These are phyloP conservation scores for Huntiella moniliformis DNA, from an alignment of 2,329 filamentous ascomycete genomes.

Conservation along the genomic window DNA sequence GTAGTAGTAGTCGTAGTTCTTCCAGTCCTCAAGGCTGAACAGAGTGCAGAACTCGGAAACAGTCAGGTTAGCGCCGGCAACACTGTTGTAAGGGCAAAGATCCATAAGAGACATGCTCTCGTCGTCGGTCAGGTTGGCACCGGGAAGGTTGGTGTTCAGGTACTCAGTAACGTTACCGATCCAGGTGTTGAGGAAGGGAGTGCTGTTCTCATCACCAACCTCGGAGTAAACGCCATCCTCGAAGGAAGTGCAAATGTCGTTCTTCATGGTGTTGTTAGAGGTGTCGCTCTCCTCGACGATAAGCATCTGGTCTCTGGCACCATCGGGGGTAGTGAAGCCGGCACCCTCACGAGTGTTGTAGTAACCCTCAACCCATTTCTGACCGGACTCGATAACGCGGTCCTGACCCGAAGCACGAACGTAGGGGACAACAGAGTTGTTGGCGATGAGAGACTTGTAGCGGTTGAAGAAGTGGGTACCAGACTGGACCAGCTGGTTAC, in stretches of 20 bases:
- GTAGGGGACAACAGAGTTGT: constrained; percentile 37
- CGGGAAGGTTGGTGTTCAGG: constrained; percentile 49
- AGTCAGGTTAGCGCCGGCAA: constrained; percentile 35
- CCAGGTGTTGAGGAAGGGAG: constrained; percentile 43
- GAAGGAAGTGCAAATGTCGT: constrained; percentile 52
- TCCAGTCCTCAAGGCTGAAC: constrained; percentile 58
- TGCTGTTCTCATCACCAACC: constrained; percentile 31
- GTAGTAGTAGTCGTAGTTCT: constrained; percentile 62
- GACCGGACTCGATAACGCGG: constrained; percentile 55
- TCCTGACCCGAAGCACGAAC: constrained; percentile 50
- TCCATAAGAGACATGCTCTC: constrained; percentile 68
- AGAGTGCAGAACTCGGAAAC: constrained; percentile 57
- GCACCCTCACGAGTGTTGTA: constrained; percentile 28
- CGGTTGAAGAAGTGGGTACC: constrained; percentile 58
- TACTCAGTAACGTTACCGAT: constrained; percentile 47
- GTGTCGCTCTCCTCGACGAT: constrained; percentile 47
- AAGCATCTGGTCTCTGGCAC: constrained; percentile 37
- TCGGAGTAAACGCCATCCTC: constrained; percentile 36
- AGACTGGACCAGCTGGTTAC: constrained; percentile 52
- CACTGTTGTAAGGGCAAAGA: constrained; percentile 67
- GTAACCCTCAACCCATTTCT: constrained; percentile 60
- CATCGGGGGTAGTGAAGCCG: constrained; percentile 18
- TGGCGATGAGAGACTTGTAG: constrained; percentile 43
- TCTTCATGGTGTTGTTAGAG: constrained; percentile 67
- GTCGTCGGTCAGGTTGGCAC: constrained; percentile 40